Evolutionary conservation across 257 asterid genomes (phyloP).

Genomic region (Fraxinus anomala): DNA sequence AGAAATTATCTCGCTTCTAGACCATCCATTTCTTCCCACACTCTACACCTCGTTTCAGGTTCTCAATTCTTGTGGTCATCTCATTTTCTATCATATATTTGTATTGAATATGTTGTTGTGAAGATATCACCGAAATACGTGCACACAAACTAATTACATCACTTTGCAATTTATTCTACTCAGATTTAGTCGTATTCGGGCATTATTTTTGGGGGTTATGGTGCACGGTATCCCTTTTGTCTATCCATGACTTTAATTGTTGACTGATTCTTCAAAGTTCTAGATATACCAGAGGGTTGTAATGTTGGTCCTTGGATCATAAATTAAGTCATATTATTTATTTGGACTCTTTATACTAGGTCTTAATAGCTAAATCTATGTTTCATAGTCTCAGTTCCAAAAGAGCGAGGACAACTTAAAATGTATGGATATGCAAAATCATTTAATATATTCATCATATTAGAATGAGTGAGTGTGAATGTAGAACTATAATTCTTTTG

Average conservation of each 20-base stretch:
- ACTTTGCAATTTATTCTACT: neutral
- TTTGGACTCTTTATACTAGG: neutral
- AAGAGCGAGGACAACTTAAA: neutral
- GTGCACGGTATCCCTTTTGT: neutral
- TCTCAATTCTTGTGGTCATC: slow-evolving; percentile 27
- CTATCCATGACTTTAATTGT: neutral
- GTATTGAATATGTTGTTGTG: neutral
- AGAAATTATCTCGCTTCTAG: slow-evolving; percentile 84
- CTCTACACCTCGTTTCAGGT: slow-evolving; percentile 94
- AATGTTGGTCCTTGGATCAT: slow-evolving; percentile 2
- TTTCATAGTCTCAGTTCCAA: neutral
- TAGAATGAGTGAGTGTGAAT: neutral
- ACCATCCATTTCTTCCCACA: slow-evolving; percentile 98
- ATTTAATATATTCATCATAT: neutral
- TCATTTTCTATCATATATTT: slow-evolving; percentile 1
- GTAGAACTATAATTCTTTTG: neutral
- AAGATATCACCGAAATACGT: neutral
- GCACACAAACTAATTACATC: neutral
- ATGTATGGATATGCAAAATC: neutral
- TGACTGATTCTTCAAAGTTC: neutral
- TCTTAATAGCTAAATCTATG: neutral
- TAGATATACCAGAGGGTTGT: neutral
- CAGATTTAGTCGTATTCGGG: neutral
- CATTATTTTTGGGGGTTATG: neutral
- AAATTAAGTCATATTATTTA: neutral